Conservation (phyloP, 78 protist genomes). For the Dictyostelium firmibasis region DNA sequence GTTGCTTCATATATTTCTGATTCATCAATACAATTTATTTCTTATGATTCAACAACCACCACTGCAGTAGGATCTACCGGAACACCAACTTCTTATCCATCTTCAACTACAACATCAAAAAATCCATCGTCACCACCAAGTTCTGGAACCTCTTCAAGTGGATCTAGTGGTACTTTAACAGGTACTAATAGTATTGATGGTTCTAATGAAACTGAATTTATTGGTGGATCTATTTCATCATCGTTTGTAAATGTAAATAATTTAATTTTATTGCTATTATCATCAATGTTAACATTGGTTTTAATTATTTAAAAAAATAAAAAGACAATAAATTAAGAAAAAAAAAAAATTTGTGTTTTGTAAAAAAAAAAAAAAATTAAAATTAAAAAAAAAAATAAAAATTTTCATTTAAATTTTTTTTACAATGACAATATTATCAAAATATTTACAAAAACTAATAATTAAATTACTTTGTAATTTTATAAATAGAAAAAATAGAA, state of each 20-base stretch:
- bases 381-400: too few relatives aligned
- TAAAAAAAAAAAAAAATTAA: neutral
- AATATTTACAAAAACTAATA: neutral
- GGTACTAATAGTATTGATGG: neutral
- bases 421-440: neutral
- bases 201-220: neutral
- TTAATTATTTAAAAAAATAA: neutral
- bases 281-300: neutral
- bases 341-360: too few relatives aligned
- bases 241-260: neutral
- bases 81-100: neutral
- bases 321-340: neutral
- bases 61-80: neutral
- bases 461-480: neutral
- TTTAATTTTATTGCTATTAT: neutral
- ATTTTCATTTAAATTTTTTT: neutral
- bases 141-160: neutral
- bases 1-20: conserved; percentile 25
- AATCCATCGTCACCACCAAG: neutral
- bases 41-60: neutral
- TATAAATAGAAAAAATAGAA: neutral
- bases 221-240: neutral
- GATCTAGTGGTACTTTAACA: neutral
- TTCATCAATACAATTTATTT: conserved; percentile 45
- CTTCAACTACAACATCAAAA: too few relatives aligned